Base-by-base conservation (phyloP, 495 filamentous ascomycete species). In the Hypoxylon rickii region DNA sequence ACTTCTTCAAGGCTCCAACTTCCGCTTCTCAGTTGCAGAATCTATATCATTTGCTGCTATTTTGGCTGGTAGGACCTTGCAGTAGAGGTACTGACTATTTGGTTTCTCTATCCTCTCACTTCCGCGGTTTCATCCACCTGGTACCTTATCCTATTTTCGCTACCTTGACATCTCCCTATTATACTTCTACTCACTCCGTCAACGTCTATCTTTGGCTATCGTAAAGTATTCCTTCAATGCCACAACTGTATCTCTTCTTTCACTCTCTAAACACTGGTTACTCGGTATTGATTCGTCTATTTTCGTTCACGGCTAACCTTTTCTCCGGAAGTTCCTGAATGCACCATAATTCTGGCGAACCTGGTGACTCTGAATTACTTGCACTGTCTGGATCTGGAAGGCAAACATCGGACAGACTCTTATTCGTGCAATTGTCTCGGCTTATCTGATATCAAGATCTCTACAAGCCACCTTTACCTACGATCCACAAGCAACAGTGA, bases 81-180 rank as follows among this genome's bases (percentile, higher is more conserved):
- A 38, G 13, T 47, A 51, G 10, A 44, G 32, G 47, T 40, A 16
- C n/a, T n/a, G n/a, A n/a, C n/a, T 44, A 16, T 46, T 3, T 29
- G 24, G 4, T 32, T 50, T 50, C 43, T 54, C 40, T 22, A 26
- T n/a, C 29, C 26, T 22, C 39, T n/a, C 26, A 53, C 49, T 22
- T 57, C 41, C 49, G n/a, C n/a, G n/a, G n/a, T n/a, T n/a, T n/a
- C 39, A 10, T 31, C 42, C 19, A 32, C 19, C 22, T 44, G 3
- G 34, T n/a, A n/a, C n/a, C 37, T 44, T 51, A 19, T 31, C 22
- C 18, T 13, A 42, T 24, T n/a, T n/a, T n/a, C n/a, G n/a, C n/a
- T 53, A n/a, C 53, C 53, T 44, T 33, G 12, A 40, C 21, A 43
- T 39, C 44, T 52, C 29, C 51, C 51, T 63, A 57, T 34, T 63